These are phyloP conservation scores for Graphilbum sp. DNA, from an alignment of 2,329 filamentous ascomycete species.

Conservation along the genomic window DNA sequence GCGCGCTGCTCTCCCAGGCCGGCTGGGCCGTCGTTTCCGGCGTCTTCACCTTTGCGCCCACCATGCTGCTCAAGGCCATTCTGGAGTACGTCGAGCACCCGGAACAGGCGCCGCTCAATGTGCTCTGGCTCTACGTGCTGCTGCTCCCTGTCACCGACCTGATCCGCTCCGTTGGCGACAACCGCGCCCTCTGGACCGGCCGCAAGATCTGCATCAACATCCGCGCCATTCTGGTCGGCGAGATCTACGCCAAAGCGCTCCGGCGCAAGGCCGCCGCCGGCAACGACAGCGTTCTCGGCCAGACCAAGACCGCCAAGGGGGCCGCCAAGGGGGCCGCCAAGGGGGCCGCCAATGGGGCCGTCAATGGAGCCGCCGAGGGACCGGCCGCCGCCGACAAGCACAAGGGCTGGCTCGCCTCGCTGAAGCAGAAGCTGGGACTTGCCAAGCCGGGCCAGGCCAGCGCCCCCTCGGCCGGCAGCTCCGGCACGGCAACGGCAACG, in stretches of 20 bases:
- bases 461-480: too few species aligned
- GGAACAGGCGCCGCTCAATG: conserved; percentile 57
- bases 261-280: conserved; percentile 75
- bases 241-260: conserved; percentile 92
- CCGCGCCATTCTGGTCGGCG: conserved; percentile 87
- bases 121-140: conserved; percentile 92
- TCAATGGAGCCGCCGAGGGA: conserved; percentile 14
- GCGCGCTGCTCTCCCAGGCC: conserved; percentile 59
- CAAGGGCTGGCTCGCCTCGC: conserved; percentile 27
- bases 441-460: too few species aligned
- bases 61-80: conserved; percentile 77
- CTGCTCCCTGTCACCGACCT: conserved; percentile 72
- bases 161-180: conserved; percentile 66
- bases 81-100: conserved; percentile 87
- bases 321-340: conserved; percentile 15
- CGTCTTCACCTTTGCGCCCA: conserved; percentile 79
- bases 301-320: conserved; percentile 25
- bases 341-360: conserved; percentile 21
- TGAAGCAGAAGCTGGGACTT: conserved; percentile 43
- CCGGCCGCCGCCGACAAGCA: conserved; percentile 20
- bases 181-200: conserved; percentile 81
- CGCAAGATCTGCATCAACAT: conserved; percentile 88
- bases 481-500: conserved; percentile 8
- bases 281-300: conserved; percentile 56
- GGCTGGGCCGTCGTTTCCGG: conserved; percentile 65